Evolutionary conservation across 805 yeast species (phyloP).

Genomic region (Alloascoidea hylecoeti): DNA sequence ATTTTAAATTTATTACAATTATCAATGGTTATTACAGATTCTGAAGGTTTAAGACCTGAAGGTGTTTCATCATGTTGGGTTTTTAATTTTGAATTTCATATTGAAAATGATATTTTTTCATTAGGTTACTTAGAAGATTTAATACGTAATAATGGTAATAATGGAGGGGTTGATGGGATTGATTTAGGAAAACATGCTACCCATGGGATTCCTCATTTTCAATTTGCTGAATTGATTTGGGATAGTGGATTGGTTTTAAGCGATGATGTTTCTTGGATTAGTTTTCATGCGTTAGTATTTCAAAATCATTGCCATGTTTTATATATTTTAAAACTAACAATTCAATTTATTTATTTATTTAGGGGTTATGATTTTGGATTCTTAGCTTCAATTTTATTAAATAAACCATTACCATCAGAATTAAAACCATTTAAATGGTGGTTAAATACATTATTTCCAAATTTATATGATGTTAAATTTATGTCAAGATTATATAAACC

Average conservation of each 20-base stretch:
- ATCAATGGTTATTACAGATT: constrained; percentile 63
- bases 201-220: constrained; percentile 65
- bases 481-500: constrained; percentile 20
- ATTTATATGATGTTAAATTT: constrained; percentile 67
- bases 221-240: constrained; percentile 73
- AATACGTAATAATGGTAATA: no score
- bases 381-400: constrained; percentile 60
- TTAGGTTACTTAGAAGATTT: constrained; percentile 73
- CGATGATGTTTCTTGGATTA: constrained; percentile 65
- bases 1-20: constrained; percentile 75
- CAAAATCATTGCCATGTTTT: no score
- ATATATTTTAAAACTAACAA: no score
- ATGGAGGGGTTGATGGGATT: no score
- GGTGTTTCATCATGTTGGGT: constrained; percentile 80
- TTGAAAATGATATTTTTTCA: constrained; percentile 70
- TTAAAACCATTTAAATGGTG: constrained; percentile 67
- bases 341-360: no score
- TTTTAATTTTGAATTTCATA: constrained; percentile 78
- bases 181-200: constrained; percentile 63
- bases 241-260: constrained; percentile 78
- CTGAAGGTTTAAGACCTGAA: constrained; percentile 56
- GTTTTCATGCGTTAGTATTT: constrained; percentile 76
- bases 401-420: constrained; percentile 64
- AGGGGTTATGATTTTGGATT: constrained; percentile 97
- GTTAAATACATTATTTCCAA: constrained; percentile 64